Conservation (phyloP, 768 basidiomycete species). For the Tricholoma bakamatsutake region DNA sequence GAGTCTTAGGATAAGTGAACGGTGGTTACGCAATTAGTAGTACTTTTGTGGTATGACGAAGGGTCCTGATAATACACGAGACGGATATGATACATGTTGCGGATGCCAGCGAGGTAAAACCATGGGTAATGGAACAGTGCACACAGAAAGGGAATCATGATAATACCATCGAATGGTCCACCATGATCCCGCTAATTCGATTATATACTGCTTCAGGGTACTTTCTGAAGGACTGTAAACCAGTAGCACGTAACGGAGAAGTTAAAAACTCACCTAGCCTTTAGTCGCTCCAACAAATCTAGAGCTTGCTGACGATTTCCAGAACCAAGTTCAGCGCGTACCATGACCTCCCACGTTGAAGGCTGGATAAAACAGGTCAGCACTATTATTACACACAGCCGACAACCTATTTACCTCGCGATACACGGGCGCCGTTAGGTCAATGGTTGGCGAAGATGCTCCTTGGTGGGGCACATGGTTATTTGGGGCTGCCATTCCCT, state of each 20-base stretch:
- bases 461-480: slow-evolving; percentile 78
- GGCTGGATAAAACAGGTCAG: slow-evolving; percentile 40
- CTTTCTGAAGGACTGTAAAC: slow-evolving; percentile 34
- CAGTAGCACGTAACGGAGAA: neutral
- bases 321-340: slow-evolving; percentile 80
- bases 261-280: slow-evolving; percentile 51
- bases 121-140: neutral
- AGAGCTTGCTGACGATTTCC: slow-evolving; percentile 69
- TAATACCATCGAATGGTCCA: slow-evolving; percentile 57
- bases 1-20: neutral
- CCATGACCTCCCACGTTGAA: slow-evolving; percentile 94
- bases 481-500: slow-evolving; percentile 80
- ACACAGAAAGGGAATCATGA: slow-evolving; percentile 12
- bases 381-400: slow-evolving; percentile 1
- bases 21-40: neutral
- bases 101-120: neutral
- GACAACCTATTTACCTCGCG: slow-evolving; percentile 56
- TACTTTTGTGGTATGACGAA: neutral
- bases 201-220: slow-evolving; percentile 76
- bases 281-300: slow-evolving; percentile 63
- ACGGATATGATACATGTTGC: neutral
- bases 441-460: slow-evolving; percentile 23
- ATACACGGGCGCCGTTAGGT: slow-evolving; percentile 59
- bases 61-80: neutral
- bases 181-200: slow-evolving; percentile 74